Evolutionary conservation across 306 rosid genomes (phyloP).

Genomic region (Casuarina equisetifolia): DNA sequence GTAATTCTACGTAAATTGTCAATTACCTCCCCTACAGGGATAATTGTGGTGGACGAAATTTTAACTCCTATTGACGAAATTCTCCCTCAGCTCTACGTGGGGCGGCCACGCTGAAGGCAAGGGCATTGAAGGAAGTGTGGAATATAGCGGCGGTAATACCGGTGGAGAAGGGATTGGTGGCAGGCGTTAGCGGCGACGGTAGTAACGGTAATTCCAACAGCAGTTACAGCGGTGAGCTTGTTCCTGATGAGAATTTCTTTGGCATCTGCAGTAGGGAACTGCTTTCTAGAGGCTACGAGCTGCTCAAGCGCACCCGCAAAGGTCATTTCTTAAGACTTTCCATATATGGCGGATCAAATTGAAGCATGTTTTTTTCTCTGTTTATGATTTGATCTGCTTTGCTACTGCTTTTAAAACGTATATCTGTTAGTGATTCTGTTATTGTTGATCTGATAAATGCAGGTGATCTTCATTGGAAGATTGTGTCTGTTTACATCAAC

Average conservation of each 20-base stretch:
- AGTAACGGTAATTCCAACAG: constrained; percentile 51
- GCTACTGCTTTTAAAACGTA: too few relatives aligned
- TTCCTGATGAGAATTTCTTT: constrained; percentile 65
- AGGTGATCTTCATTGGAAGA: constrained; percentile 98
- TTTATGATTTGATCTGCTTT: not conserved
- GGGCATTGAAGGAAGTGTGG: constrained; percentile 93
- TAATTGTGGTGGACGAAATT: not conserved
- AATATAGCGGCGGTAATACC: constrained; percentile 88
- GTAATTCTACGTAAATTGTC: constrained; percentile 14
- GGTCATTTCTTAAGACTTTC: constrained; percentile 30
- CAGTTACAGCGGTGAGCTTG: constrained; percentile 71
- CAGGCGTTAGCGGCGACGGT: constrained; percentile 23
- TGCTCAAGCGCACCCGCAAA: constrained; percentile 88
- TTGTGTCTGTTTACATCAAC: constrained; percentile 85
- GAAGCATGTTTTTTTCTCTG: not conserved
- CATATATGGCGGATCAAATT: not conserved
- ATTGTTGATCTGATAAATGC: constrained; percentile 7
- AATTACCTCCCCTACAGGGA: not conserved
- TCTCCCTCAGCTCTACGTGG: constrained; percentile 74
- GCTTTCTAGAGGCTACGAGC: constrained; percentile 76
- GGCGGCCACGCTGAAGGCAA: constrained; percentile 93
- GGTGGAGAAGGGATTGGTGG: constrained; percentile 60
- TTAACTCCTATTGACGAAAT: not conserved
- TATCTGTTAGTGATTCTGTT: not conserved
- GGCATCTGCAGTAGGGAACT: constrained; percentile 69